Conservation (phyloP, 345 rosid species). For the Angophora floribunda region DNA sequence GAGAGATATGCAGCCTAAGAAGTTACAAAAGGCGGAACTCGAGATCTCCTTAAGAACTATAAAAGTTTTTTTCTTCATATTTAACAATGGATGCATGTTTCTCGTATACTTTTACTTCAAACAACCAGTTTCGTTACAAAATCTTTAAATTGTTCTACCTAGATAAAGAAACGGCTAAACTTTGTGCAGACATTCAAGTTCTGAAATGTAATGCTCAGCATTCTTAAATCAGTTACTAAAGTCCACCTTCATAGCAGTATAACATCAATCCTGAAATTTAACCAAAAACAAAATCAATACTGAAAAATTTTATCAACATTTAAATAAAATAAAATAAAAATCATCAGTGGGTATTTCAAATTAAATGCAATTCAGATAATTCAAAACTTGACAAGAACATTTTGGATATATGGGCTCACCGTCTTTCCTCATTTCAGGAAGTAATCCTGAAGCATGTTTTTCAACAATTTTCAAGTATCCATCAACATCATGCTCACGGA, state of each 20-base stretch:
- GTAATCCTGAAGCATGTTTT: slow-evolving; percentile 82
- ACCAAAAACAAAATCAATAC: not conserved
- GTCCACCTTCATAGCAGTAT: not conserved
- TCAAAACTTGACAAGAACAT: not conserved
- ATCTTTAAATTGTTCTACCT: not conserved
- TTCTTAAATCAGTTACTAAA: not conserved
- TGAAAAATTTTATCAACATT: not conserved
- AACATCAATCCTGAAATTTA: not conserved
- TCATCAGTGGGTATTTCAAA: not conserved
- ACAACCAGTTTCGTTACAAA: not conserved
- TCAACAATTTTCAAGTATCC: slow-evolving; percentile 76
- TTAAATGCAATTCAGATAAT: not conserved
- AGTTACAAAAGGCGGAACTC: not conserved
- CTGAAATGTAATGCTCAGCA: not conserved
- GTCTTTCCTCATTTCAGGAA: slow-evolving; percentile 91
- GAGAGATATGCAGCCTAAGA: not conserved
- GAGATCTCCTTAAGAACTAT: not conserved
- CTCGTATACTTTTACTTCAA: not conserved
- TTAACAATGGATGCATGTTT: not conserved
- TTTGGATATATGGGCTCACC: slow-evolving; percentile 33
- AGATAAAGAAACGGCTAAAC: not conserved
- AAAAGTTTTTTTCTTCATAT: not conserved
- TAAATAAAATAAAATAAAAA: not conserved
- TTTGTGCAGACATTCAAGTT: not conserved
- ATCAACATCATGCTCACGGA: slow-evolving; percentile 72